phyloP scores from a whole-genome alignment of 331 rosid species.

The Erythrophleum ivorense region DNA sequence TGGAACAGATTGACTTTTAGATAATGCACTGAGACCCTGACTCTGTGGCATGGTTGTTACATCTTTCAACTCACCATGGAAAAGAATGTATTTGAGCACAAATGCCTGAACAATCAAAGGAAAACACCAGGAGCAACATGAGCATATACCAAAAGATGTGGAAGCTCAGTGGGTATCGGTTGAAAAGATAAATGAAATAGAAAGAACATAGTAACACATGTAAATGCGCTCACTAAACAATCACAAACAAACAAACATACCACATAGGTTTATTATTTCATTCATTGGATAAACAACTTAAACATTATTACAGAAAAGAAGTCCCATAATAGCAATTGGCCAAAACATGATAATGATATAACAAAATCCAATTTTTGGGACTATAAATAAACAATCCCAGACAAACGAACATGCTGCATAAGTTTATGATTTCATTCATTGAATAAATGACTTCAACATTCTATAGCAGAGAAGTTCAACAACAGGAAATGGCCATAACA shows the following conservation, averaged over 20 bases:
- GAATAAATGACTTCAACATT: conserved; percentile 30
- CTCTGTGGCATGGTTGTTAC: conserved; percentile 51
- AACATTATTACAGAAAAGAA: conserved; percentile 19
- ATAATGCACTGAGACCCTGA: conserved; percentile 53
- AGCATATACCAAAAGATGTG: neutral
- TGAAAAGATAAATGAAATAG: conserved; percentile 24
- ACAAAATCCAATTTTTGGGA: neutral
- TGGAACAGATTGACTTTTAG: conserved; percentile 60
- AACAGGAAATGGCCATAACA: neutral
- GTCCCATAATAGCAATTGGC: conserved; percentile 3
- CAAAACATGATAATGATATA: neutral
- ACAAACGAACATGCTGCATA: conserved; percentile 14
- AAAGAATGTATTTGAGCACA: conserved; percentile 87
- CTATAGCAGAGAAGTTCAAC: neutral
- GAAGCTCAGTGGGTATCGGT: neutral
- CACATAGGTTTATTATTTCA: conserved; percentile 14
- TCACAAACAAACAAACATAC: conserved; percentile 23
- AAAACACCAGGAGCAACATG: conserved; percentile 28
- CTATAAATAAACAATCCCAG: neutral
- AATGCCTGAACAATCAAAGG: conserved; percentile 74
- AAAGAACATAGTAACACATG: conserved; percentile 25
- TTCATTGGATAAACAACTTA: conserved; percentile 23
- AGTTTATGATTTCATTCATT: conserved; percentile 25
- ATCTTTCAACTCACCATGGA: conserved; percentile 60
- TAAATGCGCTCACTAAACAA: neutral